Base-by-base conservation (phyloP, 2,329 filamentous ascomycete species). In the Colletotrichum cordylinicola region DNA sequence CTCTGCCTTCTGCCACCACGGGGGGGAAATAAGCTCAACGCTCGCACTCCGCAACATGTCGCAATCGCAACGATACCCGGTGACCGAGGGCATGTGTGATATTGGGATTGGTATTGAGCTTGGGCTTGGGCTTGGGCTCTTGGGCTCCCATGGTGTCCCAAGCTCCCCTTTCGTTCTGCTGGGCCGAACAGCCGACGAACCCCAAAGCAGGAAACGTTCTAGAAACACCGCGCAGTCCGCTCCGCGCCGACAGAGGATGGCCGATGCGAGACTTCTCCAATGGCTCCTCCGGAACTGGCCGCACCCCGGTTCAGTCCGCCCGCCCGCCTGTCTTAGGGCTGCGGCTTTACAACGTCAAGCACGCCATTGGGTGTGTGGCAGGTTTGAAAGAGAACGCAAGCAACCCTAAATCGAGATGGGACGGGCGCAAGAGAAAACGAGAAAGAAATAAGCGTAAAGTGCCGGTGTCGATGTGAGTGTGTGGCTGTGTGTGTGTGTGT, bases 201-300 rank as follows among this genome's bases (percentile, higher is more conserved):
- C 37, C 56, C 43, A 13, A 24, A 56, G 16, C n/a, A 24, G 72
- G 72, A 73, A 67, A 33, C 35, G 27, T 76, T 76, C 64, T 55
- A 55, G 64, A 76, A 76, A 48, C 27, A 4, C n/a, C 35, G 29
- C 12, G 27, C 8, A 62, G 13, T 65, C 39, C 21, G 33, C 9
- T 37, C 27, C 27, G 43, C 29, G 15, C 56, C 70, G 13, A 73
- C 29, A 65, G 37, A n/a, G 70, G 43, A 55, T 8, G 24, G 35
- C 58, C 74, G 70, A 76, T 76, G 74, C 74, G 74, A 60, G 21
- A 35, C 9, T 58, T 74, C 74, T 58, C 56, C 74, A 76, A 15
- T 58, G 18, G 74, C 58, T 76, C 48, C 64, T 76, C 70, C 74
- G 70, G 70, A 37, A 27, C 33, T 24, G 31, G 27, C 16, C n/a